Base-by-base conservation (phyloP, 768 basidiomycete species). In the Leccinum fibrillosum region DNA sequence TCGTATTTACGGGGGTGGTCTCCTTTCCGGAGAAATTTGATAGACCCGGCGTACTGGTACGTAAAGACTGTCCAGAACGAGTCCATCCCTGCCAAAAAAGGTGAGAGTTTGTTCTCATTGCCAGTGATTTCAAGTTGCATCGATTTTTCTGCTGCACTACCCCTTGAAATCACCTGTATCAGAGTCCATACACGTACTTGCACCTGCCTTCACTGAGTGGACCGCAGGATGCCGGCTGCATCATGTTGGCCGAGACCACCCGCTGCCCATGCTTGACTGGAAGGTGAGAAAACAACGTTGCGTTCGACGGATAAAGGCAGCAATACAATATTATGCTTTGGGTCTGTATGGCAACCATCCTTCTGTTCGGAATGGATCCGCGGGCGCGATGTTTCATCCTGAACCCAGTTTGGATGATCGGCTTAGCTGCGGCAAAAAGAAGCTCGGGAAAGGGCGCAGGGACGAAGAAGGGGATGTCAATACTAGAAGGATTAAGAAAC, bases 381-480 rank as follows among this genome's bases (percentile, higher is more conserved):
- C 71, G 65, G 60, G 54, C 52, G 63, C 67, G 54, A 55, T 56
- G 62, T 61, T 66, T 69, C 62, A 61, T 28, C 57, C 28, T 59
- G 32, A 49, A 53, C 49, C 19, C 30, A 37, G 42, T 49, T 59
- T 30, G 50, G 39, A 61, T 54, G 60, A 66, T 66, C 69, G 67
- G 69, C 59, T 65, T 39, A 55, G 48, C 59, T 53, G 68, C 65
- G 67, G 65, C 58, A 11, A 51, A 62, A 63, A 53, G 59, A 63
- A 60, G 60, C 30, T 45, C 62, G 62, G 69, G 37, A 64, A 60
- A 59, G 51, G 47, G 61, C 57, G 61, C 54, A 60, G 53, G 60
- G 26, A 51, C 55, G 51, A 42, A 58, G 56, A 58, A 61, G 58
- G 59, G 62, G 56, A 45, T 30, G 53, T 32, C 55, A 51, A 37